Evolutionary conservation across 1,139 yeast species (phyloP), one percentile per base, ranked within the genome.

Genomic region (Taphrina deformans): DNA sequence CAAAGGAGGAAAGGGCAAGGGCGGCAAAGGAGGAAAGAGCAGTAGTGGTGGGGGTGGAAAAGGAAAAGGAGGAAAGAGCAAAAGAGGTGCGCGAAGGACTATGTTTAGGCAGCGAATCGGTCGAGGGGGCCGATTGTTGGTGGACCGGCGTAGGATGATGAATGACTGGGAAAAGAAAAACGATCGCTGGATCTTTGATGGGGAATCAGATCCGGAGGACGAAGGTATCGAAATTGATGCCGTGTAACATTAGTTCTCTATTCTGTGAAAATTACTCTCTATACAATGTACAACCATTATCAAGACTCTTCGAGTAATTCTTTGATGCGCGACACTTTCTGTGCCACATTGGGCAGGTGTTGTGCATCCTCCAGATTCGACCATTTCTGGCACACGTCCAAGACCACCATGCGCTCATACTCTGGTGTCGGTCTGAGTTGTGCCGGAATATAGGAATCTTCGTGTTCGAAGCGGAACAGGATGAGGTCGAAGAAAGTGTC

Each of bases 61-160:
- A 69, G 74, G 56, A 76, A 77, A 40, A 67, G 73, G 41, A 70
- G 75, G 18, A 18, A 46, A 27, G 31, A 35, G 29, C 10, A 33
- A 69, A 31, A 72, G 73, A 23, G 71, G 72, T 27, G 63, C 72
- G 64, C 71, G 78, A 27, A 45, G 69, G 71, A 45, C 71, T 76
- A n/a, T 90, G 65, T 76, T 90, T 67, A 82, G 97, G 67, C 86
- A 86, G 74, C 83, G 98, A 71, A 78, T 81, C 50, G 96, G 95
- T 18, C 83, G 97, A 72, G 82, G 83, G 59, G 87, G 88, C 40
- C 80, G 89, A 59, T 77, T 82, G 29, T 88, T 87, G 78, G 76
- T 92, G 68, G 98, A 92, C 77, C 81, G 96, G 69, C 38, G 51
- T 40, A n/a, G 50, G 18, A 45, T 18, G 29, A 44, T 27, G 53